Evolutionary conservation across 2,329 filamentous ascomycete species (phyloP), one percentile per base, ranked within the genome.

Genomic region (Paramyrothecium roridum): DNA sequence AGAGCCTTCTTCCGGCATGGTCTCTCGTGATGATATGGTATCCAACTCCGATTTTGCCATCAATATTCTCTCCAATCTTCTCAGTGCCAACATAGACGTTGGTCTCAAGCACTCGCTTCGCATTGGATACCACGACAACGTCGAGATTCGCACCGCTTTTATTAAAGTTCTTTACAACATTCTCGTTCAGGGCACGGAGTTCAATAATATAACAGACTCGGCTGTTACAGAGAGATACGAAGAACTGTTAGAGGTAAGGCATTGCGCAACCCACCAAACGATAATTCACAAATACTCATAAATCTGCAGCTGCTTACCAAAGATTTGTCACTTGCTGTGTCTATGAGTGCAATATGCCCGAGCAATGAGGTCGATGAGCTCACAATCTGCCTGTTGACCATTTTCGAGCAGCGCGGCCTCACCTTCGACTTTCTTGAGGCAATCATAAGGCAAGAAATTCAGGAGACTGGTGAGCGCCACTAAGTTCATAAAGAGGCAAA

Each of bases 31-130:
- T 45, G 84, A 87, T 50, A 69, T 74, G 13, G 71, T 77, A 16
- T 80, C 81, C 1, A 80, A 79, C 33, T 80, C 84, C 4, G 86
- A 88, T 57, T 74, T 89, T 33, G 82, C 85, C 4, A 89, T 89
- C 58, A 83, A 80, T 12, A 87, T 88, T 16, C 71, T 89, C 13
- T 89, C 86, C 2, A 89, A 89, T 60, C 76, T 89, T 1, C 72
- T 89, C 8, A 88, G 86, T 63, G 85, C 86, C 3, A 89, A 89
- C 59, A 87, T 89, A 33, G 86, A 89, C 61, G 85, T 89, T 40
- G 86, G 86, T 3, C 70, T 89, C 50, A 89, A 89, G 65, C 85
- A 88, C 65, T 88, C 85, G 2, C 71, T 89, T 16, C 85, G 83
- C 57, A 88, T 89, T 56, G 86, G 86, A 13, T 89, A 89, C 63